A percentile compares a stretch with the other conserved stretches of the same genome.
phyloP scores from a whole-genome alignment of 768 basidiomycete species.

The Lyophyllum shimeji region DNA sequence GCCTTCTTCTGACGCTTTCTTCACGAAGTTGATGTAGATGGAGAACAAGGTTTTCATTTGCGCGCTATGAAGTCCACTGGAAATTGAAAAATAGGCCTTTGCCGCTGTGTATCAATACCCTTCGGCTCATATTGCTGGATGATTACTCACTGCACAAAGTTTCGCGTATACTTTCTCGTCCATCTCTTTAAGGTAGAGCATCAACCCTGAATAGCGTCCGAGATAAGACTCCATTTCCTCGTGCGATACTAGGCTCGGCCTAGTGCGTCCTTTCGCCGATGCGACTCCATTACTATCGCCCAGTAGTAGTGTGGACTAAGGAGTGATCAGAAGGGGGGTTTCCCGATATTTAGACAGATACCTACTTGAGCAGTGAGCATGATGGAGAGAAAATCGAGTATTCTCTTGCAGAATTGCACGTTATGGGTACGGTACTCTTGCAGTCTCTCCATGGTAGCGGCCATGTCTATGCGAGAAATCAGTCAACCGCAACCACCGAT shows the following conservation, averaged over 20 bases:
- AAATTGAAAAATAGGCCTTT: slow-evolving; percentile 88
- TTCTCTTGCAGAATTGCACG: slow-evolving; percentile 87
- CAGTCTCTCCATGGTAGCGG: slow-evolving; percentile 93
- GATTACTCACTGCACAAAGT: slow-evolving; percentile 75
- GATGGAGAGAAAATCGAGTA: slow-evolving; percentile 87
- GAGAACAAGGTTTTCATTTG: slow-evolving; percentile 79
- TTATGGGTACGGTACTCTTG: slow-evolving; percentile 91
- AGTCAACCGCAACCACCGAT: slow-evolving; percentile 10
- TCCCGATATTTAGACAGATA: neutral
- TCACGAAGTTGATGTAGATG: slow-evolving; percentile 56
- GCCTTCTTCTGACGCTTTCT: slow-evolving; percentile 71
- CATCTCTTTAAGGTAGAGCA: slow-evolving; percentile 96
- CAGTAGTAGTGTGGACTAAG: slow-evolving; percentile 66
- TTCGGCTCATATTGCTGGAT: neutral
- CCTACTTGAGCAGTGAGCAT: slow-evolving; percentile 89
- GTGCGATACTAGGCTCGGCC: slow-evolving; percentile 60
- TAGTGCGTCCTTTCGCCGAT: slow-evolving; percentile 40
- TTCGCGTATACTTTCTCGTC: slow-evolving; percentile 86
- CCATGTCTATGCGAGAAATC: slow-evolving; percentile 65
- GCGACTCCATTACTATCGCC: slow-evolving; percentile 60
- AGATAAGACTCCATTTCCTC: slow-evolving; percentile 77
- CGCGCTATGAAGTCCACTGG: slow-evolving; percentile 76
- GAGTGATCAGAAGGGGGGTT: neutral
- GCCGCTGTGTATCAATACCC: slow-evolving; percentile 4
- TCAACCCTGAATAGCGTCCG: slow-evolving; percentile 83